Base-by-base conservation (phyloP, 208 protist species). In the Acanthamoeba quina region DNA sequence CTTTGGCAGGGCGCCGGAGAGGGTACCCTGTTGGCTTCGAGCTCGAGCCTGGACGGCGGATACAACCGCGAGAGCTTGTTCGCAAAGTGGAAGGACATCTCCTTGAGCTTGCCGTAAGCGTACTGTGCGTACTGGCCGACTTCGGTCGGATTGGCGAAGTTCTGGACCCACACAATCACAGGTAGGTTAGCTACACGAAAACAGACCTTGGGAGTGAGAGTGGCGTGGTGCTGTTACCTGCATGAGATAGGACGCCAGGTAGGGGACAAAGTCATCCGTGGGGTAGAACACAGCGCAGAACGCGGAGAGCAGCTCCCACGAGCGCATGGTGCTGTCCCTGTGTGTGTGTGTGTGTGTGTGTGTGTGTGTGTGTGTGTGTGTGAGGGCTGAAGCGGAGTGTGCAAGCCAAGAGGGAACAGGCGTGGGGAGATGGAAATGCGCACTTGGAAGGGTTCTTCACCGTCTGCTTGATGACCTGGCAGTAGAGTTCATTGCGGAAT, bases 401-500 rank as follows among this genome's bases (percentile, higher is more conserved):
- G 54, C 13, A 17, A 5, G 54, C 0, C 1, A 58, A 24, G 19
- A n/a, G 21, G 37, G 17, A 56, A 13, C 10, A 85, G 26, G 49
- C 41, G 41, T 44, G 34, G 17, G 9, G 3, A n/a, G 24, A 29
- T 24, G 17, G 24, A 24, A 17, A 24, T 9, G 5, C 47, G 47
- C 41, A 58, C 82, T 64, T 64, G 4, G 56, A 82, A 9, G 82
- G 82, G 47, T 89, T 89, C 31, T 66, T n/a, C 29, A 29, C 68
- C 19, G 82, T 66, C 82, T 89, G 82, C 82, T 89, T 89, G 49
- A 89, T 89, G 52, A 89, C 34, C 56, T 89, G 82, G 31, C 49
- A 60, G 21, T 89, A 89, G 52, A 89, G 47, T 24, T 89, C 82
- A 26, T 89, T 66, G 26, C 82, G 41, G 82, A 89, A 66, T 15